phyloP scores from a whole-genome alignment of 23 red algal genomes.

The Gracilaria gracilis region DNA sequence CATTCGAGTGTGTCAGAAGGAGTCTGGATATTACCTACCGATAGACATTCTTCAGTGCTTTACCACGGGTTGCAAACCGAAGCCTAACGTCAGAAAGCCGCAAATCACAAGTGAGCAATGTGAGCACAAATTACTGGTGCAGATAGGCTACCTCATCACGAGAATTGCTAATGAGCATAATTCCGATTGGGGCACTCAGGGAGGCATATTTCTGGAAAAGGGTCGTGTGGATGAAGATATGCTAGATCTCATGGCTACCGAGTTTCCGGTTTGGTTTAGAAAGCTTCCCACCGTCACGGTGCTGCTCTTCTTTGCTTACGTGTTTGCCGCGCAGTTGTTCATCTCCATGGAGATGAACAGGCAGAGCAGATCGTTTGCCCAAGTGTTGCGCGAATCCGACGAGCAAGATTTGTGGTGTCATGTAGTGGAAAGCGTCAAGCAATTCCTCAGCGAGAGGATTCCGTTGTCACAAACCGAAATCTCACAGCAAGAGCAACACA shows the following conservation, averaged over 20 bases:
- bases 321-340: neutral
- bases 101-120: neutral
- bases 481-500: neutral
- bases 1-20: constrained; percentile 2
- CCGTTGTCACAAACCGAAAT: neutral
- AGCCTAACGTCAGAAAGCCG: neutral
- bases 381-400: neutral
- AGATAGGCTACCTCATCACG: neutral
- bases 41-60: constrained; percentile 12
- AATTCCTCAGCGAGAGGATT: neutral
- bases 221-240: neutral
- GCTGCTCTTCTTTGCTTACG: neutral
- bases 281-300: neutral
- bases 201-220: neutral
- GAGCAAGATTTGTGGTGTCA: constrained; percentile 12
- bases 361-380: neutral
- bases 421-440: neutral
- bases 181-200: neutral
- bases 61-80: constrained; percentile 12
- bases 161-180: neutral
- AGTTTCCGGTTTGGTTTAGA: constrained; percentile 13
- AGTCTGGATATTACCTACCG: neutral
- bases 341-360: neutral
- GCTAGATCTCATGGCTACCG: neutral
- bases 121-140: neutral